Evolutionary conservation across 495 filamentous ascomycete genomes (phyloP).

Genomic region (Penicillium roqueforti): DNA sequence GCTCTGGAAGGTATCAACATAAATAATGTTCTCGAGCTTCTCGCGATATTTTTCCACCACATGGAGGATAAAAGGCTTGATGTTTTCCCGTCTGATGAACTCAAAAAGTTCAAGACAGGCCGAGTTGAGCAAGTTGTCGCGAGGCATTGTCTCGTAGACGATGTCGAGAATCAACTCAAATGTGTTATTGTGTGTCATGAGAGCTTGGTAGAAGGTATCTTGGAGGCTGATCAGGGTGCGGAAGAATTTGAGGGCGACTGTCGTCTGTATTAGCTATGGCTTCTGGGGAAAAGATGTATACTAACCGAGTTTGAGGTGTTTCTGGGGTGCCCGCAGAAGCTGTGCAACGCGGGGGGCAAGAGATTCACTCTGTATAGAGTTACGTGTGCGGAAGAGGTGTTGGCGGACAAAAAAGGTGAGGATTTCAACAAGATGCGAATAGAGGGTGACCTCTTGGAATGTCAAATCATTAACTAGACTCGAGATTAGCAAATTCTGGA

Average conservation of each 20-base stretch:
- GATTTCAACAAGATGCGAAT: slow-evolving; percentile 88
- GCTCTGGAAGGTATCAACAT: slow-evolving; percentile 80
- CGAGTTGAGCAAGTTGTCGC: slow-evolving; percentile 93
- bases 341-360: slow-evolving; percentile 78
- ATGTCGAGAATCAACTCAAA: slow-evolving; percentile 88
- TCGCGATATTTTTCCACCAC: slow-evolving; percentile 87
- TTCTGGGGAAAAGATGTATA: slow-evolving; percentile 4
- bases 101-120: slow-evolving; percentile 96
- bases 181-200: slow-evolving; percentile 77
- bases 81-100: slow-evolving; percentile 78
- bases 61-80: slow-evolving; percentile 77
- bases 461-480: slow-evolving; percentile 55
- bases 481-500: slow-evolving; percentile 14
- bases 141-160: slow-evolving; percentile 83
- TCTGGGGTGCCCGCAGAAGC: slow-evolving; percentile 79
- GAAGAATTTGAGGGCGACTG: slow-evolving; percentile 92
- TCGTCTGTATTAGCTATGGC: slow-evolving; percentile 11
- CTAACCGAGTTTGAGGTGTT: slow-evolving; percentile 88
- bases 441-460: slow-evolving; percentile 81
- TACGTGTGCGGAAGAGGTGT: slow-evolving; percentile 80
- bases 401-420: slow-evolving; percentile 92
- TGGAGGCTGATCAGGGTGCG: slow-evolving; percentile 79
- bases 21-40: slow-evolving; percentile 70
- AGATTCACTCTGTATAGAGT: slow-evolving; percentile 77
- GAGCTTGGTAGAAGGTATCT: slow-evolving; percentile 88